Evolutionary conservation across 129 eudicot species (phyloP), one percentile per base, ranked within the genome.

Genomic region (Calendula officinalis): DNA sequence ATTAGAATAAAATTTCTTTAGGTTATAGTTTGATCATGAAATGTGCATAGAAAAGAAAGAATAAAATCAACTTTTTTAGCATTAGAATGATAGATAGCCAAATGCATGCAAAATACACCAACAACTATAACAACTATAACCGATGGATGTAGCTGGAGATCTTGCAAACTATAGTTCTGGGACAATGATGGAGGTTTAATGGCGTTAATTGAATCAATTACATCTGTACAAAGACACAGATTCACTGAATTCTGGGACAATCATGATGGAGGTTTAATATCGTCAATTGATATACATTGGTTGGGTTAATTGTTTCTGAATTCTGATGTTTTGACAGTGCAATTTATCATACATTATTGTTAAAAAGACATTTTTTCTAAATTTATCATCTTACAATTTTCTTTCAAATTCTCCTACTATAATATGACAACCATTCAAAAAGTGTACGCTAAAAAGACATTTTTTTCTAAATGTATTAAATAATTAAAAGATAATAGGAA

Each of bases 231-330:
- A 58, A 45, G 6, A 50, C 68, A 48, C 59, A 22, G 50, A 46
- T 58, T 44, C 59, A 38, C 49, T n/a, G 57, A 50, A 22, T 22
- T n/a, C 7, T 62, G 70, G 47, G 47, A 51, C 45, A 62, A n/a
- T 51, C 59, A 52, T 71, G 57, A 63, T 55, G 51, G 43, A 37
- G 13, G 71, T 45, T 56, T 55, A 73, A 36, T 73, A 57, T 56
- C 36, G 51, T 53, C 55, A 56, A 43, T 36, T 37, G 67, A 22
- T 17, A 16, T 46, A 55, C 45, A 36, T 64, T 55, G 41, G 70
- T 62, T 46, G 40, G 43, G 54, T 22, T 22, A 22, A 22, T 30
- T 50, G 13, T 17, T 37, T 48, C 46, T 35, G 41, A n/a, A 35
- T 45, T 45, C 40, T 69, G 56, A 8, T 45, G 27, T 35, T 22